phyloP scores from a whole-genome alignment of 305 asterid genomes.

The Fraxinus nigra region DNA sequence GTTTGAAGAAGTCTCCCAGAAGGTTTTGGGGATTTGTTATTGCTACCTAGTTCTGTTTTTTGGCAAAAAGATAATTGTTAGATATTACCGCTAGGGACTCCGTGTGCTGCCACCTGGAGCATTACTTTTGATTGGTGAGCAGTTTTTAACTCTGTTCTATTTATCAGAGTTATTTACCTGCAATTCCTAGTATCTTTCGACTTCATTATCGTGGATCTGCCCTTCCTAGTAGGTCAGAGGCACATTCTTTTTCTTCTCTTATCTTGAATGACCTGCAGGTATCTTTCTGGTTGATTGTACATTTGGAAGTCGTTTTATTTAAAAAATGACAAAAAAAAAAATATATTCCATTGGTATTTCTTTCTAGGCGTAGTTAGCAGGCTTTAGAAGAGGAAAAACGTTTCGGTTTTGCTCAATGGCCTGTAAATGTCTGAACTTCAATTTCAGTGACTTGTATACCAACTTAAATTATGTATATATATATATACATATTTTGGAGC shows the following conservation, averaged over 20 bases:
- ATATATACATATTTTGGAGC: background rate
- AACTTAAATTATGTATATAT: background rate
- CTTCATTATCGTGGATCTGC: slow-evolving; percentile 22
- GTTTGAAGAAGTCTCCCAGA: slow-evolving; percentile 20
- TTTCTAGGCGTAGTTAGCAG: background rate
- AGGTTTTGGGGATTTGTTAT: slow-evolving; percentile 24
- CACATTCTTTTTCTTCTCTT: slow-evolving; percentile 5
- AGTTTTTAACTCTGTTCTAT: slow-evolving; percentile 7
- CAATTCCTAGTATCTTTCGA: slow-evolving; percentile 15
- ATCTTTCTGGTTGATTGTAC: slow-evolving; percentile 26
- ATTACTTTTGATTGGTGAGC: slow-evolving; percentile 26
- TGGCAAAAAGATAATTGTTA: slow-evolving; percentile 20
- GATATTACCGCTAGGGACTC: slow-evolving; percentile 17
- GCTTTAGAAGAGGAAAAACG: background rate
- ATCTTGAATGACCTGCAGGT: slow-evolving; percentile 20
- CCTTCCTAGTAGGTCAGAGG: slow-evolving; percentile 13
- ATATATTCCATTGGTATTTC: background rate
- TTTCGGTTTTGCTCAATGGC: background rate
- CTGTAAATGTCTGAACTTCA: background rate
- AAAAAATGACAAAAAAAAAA: slow-evolving; percentile 8
- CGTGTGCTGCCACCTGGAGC: background rate
- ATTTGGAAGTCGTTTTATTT: slow-evolving; percentile 22
- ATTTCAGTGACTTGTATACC: background rate
- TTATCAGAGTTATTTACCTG: slow-evolving; percentile 20
- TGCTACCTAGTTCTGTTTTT: slow-evolving; percentile 32